These are phyloP conservation scores for Clathrus columnatus DNA, from an alignment of 768 basidiomycete species.

Conservation along the genomic window DNA sequence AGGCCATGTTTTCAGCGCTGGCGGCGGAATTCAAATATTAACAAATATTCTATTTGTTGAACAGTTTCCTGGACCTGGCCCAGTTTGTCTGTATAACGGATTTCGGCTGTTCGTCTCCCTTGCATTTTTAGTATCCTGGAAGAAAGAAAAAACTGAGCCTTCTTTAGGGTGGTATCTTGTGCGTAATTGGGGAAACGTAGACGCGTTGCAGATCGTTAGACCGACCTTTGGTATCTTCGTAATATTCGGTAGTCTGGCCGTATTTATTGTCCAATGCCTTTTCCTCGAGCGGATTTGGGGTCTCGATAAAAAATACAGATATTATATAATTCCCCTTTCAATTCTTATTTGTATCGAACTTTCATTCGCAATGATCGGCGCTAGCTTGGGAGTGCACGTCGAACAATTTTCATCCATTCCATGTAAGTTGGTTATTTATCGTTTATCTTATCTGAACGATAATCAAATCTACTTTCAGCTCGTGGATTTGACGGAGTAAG, in stretches of 20 bases:
- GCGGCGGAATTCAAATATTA: too few species aligned
- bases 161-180: neutral
- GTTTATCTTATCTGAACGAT: neutral
- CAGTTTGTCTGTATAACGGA: neutral
- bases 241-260: neutral
- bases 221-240: neutral
- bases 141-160: neutral
- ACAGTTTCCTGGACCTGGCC: neutral
- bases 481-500: neutral
- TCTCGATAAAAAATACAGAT: neutral
- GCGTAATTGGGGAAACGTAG: neutral
- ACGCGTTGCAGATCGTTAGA: neutral
- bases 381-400: neutral
- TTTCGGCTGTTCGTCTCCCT: neutral
- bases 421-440: neutral
- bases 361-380: neutral
- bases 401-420: neutral
- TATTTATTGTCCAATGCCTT: neutral
- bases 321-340: neutral
- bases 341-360: neutral
- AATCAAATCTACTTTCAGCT: neutral
- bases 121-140: neutral
- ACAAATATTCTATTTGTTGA: neutral
- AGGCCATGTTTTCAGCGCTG: neutral
- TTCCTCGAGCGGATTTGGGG: neutral